Base-by-base conservation (phyloP, 441 rosid genomes). In the Gossypium schwendimanii region DNA sequence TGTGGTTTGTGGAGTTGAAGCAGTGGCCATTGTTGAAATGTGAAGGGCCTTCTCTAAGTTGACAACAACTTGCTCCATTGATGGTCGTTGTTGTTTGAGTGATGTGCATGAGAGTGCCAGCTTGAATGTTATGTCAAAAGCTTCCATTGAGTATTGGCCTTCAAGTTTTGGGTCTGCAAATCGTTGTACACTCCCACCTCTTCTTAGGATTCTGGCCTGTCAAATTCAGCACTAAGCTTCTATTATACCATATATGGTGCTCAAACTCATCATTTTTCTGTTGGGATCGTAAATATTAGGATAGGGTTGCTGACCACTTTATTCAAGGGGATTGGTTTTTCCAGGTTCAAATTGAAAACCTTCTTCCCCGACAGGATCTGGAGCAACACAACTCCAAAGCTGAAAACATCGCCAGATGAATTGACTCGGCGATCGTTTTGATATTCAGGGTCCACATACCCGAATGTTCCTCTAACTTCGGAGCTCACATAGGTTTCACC, bases 401-500 rank as follows among this genome's bases (percentile, higher is more conserved):
- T 86, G 80, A 86, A 86, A 39, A 87, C 86, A 67, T 87, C 85
- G 15, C 87, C 82, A 2, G 82, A 83, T 1, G 89, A 76, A 70
- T 80, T 47, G 9, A 66, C 87, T 59, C 49, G 80, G 10, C 62
- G 61, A 59, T 84, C 79, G 58, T 21, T 77, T 69, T 58, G 77
- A 21, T 66, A 66, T 18, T 66, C 58, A 15, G 92, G 92, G 70
- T 87, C 85, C 1, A 84, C 77, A 60, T 87, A 84, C 8, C 92
- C 87, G 55, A 87, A 81, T 28, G 87, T 81, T 72, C 88, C 88
- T 69, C 89, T 75, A 6, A 87, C 87, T 80, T 87, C 92, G 59
- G 88, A 83, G 81, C 82, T 84, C 17, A 70, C 85, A 52, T 78
- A 8, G 31, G 79, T 79, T 73, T 84, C 82, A 1, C 83, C 87